These are phyloP conservation scores for Trichocladium uniseriatum DNA, from an alignment of 495 filamentous ascomycete species.

Conservation along the genomic window DNA sequence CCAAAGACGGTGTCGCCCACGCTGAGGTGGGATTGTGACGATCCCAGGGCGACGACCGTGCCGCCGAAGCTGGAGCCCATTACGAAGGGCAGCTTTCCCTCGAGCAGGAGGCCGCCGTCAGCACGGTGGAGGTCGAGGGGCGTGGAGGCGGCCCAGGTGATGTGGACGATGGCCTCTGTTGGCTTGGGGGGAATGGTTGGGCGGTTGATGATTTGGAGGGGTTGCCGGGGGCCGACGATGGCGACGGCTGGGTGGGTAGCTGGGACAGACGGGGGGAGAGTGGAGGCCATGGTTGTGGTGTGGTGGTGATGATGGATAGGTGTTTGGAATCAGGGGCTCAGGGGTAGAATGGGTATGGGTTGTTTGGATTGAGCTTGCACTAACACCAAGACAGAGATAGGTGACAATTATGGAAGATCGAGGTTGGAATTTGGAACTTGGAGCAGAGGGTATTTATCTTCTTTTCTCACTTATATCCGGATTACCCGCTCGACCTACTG, in stretches of 20 bases:
- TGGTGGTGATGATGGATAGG: not conserved
- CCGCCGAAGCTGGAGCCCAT: slow-evolving; percentile 36
- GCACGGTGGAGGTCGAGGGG: slow-evolving; percentile 48
- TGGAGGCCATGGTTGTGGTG: not conserved
- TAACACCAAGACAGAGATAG: not conserved
- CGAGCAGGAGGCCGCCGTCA: slow-evolving; percentile 40
- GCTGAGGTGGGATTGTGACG: slow-evolving; percentile 22
- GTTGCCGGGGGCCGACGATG: slow-evolving; percentile 24
- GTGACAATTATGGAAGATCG: too few relatives aligned
- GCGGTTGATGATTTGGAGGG: slow-evolving; percentile 27
- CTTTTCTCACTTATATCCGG: too few relatives aligned
- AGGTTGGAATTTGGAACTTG: too few relatives aligned
- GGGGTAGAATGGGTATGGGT: not conserved
- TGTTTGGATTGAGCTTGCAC: not conserved
- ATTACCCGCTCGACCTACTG: too few relatives aligned
- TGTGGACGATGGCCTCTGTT: slow-evolving; percentile 32
- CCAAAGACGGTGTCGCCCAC: slow-evolving; percentile 43
- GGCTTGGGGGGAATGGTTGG: slow-evolving; percentile 32
- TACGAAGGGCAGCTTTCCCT: slow-evolving; percentile 27
- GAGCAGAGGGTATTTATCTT: too few relatives aligned
- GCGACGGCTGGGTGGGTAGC: slow-evolving; percentile 35
- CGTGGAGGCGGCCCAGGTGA: slow-evolving; percentile 44
- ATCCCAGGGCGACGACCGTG: slow-evolving; percentile 36
- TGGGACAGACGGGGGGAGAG: slow-evolving; percentile 15
- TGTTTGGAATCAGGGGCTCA: not conserved